Evolutionary conservation across 164 flowering plant genomes (phyloP), one percentile per base, ranked within the genome.

Genomic region (Paratinospora sagittata): DNA sequence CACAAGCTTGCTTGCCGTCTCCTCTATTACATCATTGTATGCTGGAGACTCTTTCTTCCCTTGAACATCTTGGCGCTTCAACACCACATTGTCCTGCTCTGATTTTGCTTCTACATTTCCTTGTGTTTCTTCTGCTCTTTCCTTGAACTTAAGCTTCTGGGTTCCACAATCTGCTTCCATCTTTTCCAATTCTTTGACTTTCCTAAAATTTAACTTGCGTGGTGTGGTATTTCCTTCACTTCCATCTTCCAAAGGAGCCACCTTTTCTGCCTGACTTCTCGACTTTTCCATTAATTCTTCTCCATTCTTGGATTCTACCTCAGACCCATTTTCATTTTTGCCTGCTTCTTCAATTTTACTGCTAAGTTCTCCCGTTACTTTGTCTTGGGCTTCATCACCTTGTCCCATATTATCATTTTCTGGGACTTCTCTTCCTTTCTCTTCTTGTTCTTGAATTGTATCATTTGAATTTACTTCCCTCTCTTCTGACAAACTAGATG

Each of bases 21-120:
- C 87, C 70, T 88, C 92, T 8, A 88, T 87, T 55, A 88, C 90
- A 65, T 83, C 85, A 69, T 88, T 88, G 67, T 81, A 83, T 2
- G 77, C 77, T 14, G 62, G 76, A 10, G 84, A 43, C 5, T 81
- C 86, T 69, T 81, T 84, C 76, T 80, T 84, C 61, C 78, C 79
- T 23, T 62, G 62, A 30, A 9, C 70, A 21, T 65, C 79, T 69
- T 76, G 73, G n/a, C 49, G 70, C 76, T 73, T 82, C 27, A 72
- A 27, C 7, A 36, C 70, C 60, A 65, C 73, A 49, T 64, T 72
- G 23, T 66, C 74, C 1, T 67, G 64, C 66, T 58, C 69, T 13
- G 74, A 61, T 27, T 75, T 39, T 4, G 47, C 73, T 27, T 45
- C 74, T 34, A 19, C 66, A 6, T n/a, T n/a, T n/a, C 47, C 61